Evolutionary conservation across 805 yeast genomes (phyloP).

Genomic region (Starmerella gropengiesseri): DNA sequence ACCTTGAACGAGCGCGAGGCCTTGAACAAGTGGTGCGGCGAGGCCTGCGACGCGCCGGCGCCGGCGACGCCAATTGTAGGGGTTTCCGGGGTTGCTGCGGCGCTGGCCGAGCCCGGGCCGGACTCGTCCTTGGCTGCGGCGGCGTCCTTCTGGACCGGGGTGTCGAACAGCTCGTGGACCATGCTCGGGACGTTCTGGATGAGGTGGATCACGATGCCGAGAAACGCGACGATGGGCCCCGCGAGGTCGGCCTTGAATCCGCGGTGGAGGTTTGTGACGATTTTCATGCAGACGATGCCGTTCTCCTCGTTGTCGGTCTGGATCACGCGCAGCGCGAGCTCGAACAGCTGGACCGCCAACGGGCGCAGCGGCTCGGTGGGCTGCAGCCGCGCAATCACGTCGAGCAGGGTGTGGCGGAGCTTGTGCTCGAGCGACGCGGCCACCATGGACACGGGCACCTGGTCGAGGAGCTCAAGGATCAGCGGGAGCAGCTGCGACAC

Average conservation of each 20-base stretch:
- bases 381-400: constrained; percentile 68
- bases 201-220: constrained; percentile 61
- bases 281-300: constrained; percentile 82
- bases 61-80: background rate
- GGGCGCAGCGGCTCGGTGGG: constrained; percentile 74
- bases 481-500: constrained; percentile 60
- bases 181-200: constrained; percentile 71
- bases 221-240: constrained; percentile 67
- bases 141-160: constrained; percentile 2
- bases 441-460: constrained; percentile 39
- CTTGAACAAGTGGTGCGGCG: constrained; percentile 34
- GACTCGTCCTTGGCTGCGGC: background rate
- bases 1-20: constrained; percentile 82
- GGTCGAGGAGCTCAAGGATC: constrained; percentile 49
- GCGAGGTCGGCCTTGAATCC: constrained; percentile 58
- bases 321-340: constrained; percentile 47
- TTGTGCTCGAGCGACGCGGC: constrained; percentile 31
- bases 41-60: background rate
- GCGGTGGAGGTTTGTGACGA: constrained; percentile 74
- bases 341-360: constrained; percentile 50
- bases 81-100: background rate
- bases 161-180: constrained; percentile 57
- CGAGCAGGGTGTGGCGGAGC: constrained; percentile 63
- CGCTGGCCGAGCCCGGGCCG: background rate
- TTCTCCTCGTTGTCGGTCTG: constrained; percentile 86